phyloP scores from a whole-genome alignment of 306 rosid genomes.

The Quercus berberidifolia region DNA sequence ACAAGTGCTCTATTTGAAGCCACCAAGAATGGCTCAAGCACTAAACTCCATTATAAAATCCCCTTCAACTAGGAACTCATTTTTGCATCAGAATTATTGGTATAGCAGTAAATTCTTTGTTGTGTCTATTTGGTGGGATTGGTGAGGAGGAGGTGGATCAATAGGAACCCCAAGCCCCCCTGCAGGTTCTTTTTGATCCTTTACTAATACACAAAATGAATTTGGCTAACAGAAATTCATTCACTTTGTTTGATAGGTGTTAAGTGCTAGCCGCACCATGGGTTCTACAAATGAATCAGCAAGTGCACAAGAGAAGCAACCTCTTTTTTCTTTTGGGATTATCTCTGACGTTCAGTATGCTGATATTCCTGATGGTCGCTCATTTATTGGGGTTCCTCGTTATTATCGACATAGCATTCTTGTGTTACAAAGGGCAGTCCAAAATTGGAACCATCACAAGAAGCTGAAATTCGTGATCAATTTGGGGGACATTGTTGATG shows the following conservation, averaged over 20 bases:
- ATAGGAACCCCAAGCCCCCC: not conserved
- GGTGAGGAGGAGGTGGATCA: not conserved
- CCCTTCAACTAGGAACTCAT: not conserved
- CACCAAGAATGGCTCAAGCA: not conserved
- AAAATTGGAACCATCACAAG: constrained; percentile 60
- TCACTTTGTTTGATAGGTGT: constrained; percentile 33
- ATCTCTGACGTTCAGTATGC: constrained; percentile 89
- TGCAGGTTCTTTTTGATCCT: not conserved
- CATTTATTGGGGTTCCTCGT: constrained; percentile 82
- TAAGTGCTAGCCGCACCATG: constrained; percentile 41
- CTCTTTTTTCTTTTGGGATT: constrained; percentile 81
- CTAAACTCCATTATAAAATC: not conserved
- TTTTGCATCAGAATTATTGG: not conserved
- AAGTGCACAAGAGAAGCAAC: constrained; percentile 34
- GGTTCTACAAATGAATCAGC: constrained; percentile 36
- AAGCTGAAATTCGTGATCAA: constrained; percentile 64
- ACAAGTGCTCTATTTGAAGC: not conserved
- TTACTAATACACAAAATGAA: not conserved
- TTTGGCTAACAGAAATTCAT: not conserved
- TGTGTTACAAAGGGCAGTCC: constrained; percentile 71
- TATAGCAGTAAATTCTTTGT: not conserved
- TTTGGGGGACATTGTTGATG: constrained; percentile 91
- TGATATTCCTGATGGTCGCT: constrained; percentile 83
- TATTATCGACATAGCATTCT: constrained; percentile 78
- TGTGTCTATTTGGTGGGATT: not conserved